These are phyloP conservation scores for Pelargonium myrrhifolium DNA, from an alignment of 441 rosid species.

Conservation along the genomic window DNA sequence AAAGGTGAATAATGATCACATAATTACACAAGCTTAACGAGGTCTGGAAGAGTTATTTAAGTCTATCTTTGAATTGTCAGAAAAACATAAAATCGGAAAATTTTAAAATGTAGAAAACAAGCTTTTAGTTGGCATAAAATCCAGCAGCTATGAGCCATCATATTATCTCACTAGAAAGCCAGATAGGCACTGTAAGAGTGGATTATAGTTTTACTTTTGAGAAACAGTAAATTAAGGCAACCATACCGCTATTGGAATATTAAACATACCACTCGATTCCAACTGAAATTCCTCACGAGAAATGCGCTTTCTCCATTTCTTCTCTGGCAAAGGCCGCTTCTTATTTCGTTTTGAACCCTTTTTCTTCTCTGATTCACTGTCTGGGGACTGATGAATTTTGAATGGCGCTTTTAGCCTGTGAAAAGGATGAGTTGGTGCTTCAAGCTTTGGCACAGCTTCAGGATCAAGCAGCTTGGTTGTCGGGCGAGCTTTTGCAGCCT, in stretches of 20 bases:
- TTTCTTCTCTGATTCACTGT: conserved; percentile 37
- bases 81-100: not conserved
- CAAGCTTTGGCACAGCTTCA: conserved; percentile 73
- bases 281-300: conserved; percentile 50
- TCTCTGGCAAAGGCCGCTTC: conserved; percentile 80
- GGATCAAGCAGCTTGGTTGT: conserved; percentile 69
- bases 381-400: conserved; percentile 38
- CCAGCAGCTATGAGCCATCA: not conserved
- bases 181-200: not conserved
- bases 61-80: not conserved
- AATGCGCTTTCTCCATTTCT: conserved; percentile 68
- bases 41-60: not conserved
- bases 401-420: conserved; percentile 58
- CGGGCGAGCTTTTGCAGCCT: conserved; percentile 80
- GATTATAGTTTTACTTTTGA: too few relatives aligned
- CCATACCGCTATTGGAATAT: conserved; percentile 16
- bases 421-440: conserved; percentile 66
- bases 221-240: not conserved
- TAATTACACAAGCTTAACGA: not conserved
- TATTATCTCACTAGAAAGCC: not conserved
- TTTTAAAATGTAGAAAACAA: not conserved
- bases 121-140: not conserved
- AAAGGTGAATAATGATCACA: not conserved
- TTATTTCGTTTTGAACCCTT: conserved; percentile 38
- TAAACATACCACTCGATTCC: conserved; percentile 48